Evolutionary conservation across 2,329 filamentous ascomycete species (phyloP).

Genomic region (Sclerotinia glacialis): DNA sequence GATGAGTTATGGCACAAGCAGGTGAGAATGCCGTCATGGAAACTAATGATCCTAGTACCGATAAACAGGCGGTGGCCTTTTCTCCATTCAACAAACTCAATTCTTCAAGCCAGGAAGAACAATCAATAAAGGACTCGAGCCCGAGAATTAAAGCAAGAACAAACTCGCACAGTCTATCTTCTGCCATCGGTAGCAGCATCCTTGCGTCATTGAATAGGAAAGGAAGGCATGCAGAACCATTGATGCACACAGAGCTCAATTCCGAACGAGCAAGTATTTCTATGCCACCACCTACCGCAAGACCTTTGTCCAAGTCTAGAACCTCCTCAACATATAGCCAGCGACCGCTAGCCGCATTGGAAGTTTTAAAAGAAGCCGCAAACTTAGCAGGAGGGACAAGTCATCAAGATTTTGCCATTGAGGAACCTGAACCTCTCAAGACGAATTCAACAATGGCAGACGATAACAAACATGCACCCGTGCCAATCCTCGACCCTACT

Average conservation of each 20-base stretch:
- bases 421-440: constrained; percentile 51
- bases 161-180: constrained; percentile 45
- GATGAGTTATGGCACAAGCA: constrained; percentile 22
- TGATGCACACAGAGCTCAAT: constrained; percentile 52
- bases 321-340: constrained; percentile 37
- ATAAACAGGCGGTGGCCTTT: constrained; percentile 18
- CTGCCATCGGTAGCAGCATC: constrained; percentile 43
- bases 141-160: constrained; percentile 10
- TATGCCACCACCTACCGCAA: constrained; percentile 56
- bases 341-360: constrained; percentile 44
- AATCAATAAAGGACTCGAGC: constrained; percentile 8
- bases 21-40: constrained; percentile 20
- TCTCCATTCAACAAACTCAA: constrained; percentile 20
- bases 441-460: constrained; percentile 42
- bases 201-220: constrained; percentile 47
- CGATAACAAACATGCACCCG: constrained; percentile 27
- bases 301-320: constrained; percentile 43
- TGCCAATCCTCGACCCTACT: constrained; percentile 49
- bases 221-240: constrained; percentile 57
- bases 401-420: constrained; percentile 45
- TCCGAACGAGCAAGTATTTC: constrained; percentile 61
- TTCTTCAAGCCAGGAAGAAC: constrained; percentile 4
- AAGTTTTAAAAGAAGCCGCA: constrained; percentile 39
- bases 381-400: constrained; percentile 30
- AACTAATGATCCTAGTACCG: constrained; percentile 33